Evolutionary conservation across 345 rosid species (phyloP).

Genomic region (Linum lewisii): DNA sequence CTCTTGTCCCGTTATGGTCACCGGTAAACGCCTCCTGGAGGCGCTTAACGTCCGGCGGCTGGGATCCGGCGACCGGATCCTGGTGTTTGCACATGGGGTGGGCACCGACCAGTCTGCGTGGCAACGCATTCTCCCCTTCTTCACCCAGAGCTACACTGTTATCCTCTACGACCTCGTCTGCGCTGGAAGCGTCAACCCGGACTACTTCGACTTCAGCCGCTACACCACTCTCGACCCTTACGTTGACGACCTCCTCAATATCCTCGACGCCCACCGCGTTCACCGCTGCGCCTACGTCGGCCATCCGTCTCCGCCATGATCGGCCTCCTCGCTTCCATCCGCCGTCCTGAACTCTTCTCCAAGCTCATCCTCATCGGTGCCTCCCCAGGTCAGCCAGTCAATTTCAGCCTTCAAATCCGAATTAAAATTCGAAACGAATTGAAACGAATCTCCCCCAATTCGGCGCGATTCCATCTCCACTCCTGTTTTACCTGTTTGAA

Average conservation of each 20-base stretch:
- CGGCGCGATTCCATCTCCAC: too few relatives aligned
- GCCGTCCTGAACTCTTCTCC: constrained; percentile 70
- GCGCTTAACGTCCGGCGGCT: constrained; percentile 63
- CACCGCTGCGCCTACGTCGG: constrained; percentile 59
- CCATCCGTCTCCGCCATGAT: constrained; percentile 89
- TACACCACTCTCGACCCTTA: constrained; percentile 65
- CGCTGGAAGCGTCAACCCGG: constrained; percentile 85
- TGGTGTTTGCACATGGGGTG: constrained; percentile 70
- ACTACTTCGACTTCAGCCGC: constrained; percentile 46
- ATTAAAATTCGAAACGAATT: too few relatives aligned
- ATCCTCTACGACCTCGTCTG: constrained; percentile 75
- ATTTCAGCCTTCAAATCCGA: neutral
- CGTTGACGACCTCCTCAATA: constrained; percentile 68
- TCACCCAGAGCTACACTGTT: constrained; percentile 37
- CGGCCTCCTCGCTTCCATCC: constrained; percentile 70
- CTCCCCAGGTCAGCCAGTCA: constrained; percentile 39
- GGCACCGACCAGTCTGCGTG: constrained; percentile 90
- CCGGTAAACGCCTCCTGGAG: constrained; percentile 30
- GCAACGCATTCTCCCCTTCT: constrained; percentile 66
- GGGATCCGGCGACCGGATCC: constrained; percentile 54
- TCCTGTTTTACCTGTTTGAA: neutral
- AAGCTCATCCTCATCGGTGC: constrained; percentile 73
- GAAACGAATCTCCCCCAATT: too few relatives aligned
- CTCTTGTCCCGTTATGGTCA: constrained; percentile 27
- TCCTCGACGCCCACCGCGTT: constrained; percentile 58